Percentiles rank a stretch among this genome's conserved stretches.
These are phyloP conservation scores for Ascobolus immersus DNA, from an alignment of 495 filamentous ascomycete genomes.

Conservation along the genomic window DNA sequence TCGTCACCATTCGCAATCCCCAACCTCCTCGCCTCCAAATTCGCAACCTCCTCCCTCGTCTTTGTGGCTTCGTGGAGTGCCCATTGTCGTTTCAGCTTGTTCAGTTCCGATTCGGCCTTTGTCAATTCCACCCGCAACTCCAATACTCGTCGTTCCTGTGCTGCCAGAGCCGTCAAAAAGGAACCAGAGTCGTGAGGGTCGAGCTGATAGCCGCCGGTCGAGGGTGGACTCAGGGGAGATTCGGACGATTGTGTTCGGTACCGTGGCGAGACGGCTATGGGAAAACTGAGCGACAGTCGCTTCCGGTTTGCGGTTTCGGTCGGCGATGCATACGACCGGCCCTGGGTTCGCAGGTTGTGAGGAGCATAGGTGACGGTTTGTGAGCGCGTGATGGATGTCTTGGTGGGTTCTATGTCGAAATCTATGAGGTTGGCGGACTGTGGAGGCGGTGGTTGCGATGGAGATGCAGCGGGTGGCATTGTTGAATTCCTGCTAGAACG, in stretches of 20 bases:
- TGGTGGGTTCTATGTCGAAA: too few species aligned
- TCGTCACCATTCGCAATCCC: neutral
- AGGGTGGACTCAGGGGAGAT: constrained; percentile 11
- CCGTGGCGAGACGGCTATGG: constrained; percentile 3
- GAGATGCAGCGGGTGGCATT: too few species aligned
- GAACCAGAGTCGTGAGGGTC: constrained; percentile 38
- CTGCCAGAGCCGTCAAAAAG: constrained; percentile 72
- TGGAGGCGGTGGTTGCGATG: too few species aligned
- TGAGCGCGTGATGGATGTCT: too few species aligned
- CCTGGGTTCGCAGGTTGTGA: too few species aligned
- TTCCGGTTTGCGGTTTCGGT: constrained; percentile 6
- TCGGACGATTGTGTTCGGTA: neutral
- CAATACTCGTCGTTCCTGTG: constrained; percentile 76
- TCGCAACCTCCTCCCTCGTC: constrained; percentile 42
- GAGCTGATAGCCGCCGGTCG: constrained; percentile 10
- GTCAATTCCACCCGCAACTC: constrained; percentile 72
- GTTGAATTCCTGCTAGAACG: too few species aligned
- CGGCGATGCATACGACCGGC: too few species aligned
- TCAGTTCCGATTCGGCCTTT: constrained; percentile 54
- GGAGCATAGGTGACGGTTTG: too few species aligned
- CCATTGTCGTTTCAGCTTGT: constrained; percentile 59
- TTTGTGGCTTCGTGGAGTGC: constrained; percentile 48
- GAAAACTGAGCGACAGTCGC: constrained; percentile 14
- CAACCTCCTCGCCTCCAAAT: neutral
- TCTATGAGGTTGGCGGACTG: too few species aligned